Percentiles rank a stretch among this genome's conserved stretches.
Conservation (phyloP, 1,284 basidiomycete genomes). For the Cryptococcus sp. region DNA sequence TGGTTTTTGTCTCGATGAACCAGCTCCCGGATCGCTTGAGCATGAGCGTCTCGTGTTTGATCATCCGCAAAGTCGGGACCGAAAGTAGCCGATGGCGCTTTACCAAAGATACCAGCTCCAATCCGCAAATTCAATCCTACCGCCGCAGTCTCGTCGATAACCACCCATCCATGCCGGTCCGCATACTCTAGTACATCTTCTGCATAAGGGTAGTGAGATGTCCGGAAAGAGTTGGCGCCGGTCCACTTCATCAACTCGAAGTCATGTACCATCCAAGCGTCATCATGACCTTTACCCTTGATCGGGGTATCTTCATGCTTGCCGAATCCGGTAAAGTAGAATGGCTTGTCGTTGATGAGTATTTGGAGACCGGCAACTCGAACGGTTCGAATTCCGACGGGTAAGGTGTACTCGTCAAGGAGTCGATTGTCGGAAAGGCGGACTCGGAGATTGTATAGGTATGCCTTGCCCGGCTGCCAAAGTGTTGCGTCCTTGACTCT, state of each 20-base stretch:
- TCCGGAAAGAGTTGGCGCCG: constrained; percentile 29
- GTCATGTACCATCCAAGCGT: constrained; percentile 30
- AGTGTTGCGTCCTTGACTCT: constrained; percentile 15
- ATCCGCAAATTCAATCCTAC: constrained; percentile 22
- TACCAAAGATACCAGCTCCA: constrained; percentile 18
- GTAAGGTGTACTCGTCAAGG: constrained; percentile 21
- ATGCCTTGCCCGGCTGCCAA: constrained; percentile 22
- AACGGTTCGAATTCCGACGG: constrained; percentile 23
- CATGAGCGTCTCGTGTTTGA: constrained; percentile 15
- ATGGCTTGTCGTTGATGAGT: constrained; percentile 27
- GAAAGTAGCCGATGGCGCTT: constrained; percentile 9
- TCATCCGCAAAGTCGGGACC: constrained; percentile 15
- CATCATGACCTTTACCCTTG: constrained; percentile 27
- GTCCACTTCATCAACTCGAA: constrained; percentile 28
- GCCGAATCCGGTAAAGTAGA: constrained; percentile 26
- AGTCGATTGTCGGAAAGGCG: constrained; percentile 3
- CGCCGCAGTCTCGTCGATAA: constrained; percentile 27
- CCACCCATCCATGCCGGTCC: constrained; percentile 24
- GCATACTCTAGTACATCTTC: constrained; percentile 27
- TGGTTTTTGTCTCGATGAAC: constrained; percentile 27
- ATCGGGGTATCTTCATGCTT: constrained; percentile 27
- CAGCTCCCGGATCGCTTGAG: constrained; percentile 21
- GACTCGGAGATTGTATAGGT: constrained; percentile 19
- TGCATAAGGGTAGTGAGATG: constrained; percentile 28
- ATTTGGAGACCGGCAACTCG: constrained; percentile 14